Conservation (phyloP, 306 rosid species). For the Gleditsia sinensis region DNA sequence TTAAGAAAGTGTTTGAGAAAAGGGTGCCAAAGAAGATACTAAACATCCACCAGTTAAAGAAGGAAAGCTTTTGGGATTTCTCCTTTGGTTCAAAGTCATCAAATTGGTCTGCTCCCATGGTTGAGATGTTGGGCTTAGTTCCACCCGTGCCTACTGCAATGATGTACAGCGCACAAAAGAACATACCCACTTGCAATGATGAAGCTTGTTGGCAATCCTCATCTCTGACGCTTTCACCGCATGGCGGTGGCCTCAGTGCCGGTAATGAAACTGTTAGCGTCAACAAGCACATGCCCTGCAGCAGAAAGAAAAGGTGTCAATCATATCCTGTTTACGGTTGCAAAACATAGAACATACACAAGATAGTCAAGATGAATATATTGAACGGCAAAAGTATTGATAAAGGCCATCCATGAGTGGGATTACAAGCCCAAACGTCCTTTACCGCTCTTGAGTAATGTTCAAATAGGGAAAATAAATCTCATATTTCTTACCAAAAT, state of each 20-base stretch:
- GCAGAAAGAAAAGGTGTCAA: not conserved
- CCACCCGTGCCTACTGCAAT: constrained; percentile 83
- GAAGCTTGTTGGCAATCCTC: constrained; percentile 56
- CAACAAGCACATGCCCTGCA: constrained; percentile 68
- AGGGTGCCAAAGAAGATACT: constrained; percentile 71
- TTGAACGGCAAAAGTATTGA: not conserved
- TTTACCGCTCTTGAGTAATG: not conserved
- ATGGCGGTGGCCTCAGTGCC: constrained; percentile 66
- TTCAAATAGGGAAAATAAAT: constrained; percentile 12
- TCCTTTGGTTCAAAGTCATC: constrained; percentile 77
- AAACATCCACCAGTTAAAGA: constrained; percentile 92
- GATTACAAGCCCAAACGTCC: not conserved
- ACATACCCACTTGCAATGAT: constrained; percentile 55
- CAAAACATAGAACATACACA: no score
- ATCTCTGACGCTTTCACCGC: constrained; percentile 32
- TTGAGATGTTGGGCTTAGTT: constrained; percentile 85
- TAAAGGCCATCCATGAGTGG: no score
- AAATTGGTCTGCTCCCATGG: constrained; percentile 93
- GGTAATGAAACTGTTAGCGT: constrained; percentile 70
- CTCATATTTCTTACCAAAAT: constrained; percentile 44
- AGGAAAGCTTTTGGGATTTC: constrained; percentile 60
- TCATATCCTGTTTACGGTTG: not conserved
- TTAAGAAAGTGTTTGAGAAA: constrained; percentile 64
- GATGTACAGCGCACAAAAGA: constrained; percentile 65
- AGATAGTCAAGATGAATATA: not conserved